These are phyloP conservation scores for Laguncularia racemosa DNA, from an alignment of 345 rosid genomes.

Conservation along the genomic window DNA sequence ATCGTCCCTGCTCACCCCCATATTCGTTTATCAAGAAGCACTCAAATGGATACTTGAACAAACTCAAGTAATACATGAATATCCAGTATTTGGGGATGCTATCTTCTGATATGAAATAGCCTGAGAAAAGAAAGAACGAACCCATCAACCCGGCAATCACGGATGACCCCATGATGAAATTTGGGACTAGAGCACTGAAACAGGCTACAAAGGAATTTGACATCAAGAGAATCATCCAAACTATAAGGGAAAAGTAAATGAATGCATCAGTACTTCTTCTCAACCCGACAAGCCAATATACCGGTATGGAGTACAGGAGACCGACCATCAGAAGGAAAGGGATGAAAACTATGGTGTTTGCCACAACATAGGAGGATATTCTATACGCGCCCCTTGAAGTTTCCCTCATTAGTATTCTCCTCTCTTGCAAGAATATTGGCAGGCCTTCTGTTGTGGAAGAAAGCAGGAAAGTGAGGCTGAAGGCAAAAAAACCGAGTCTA, in stretches of 20 bases:
- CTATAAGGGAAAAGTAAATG: slow-evolving; percentile 63
- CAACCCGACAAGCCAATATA: slow-evolving; percentile 83
- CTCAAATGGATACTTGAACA: slow-evolving; percentile 84
- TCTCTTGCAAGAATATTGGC: slow-evolving; percentile 78
- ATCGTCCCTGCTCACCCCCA: slow-evolving; percentile 42
- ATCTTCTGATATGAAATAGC: slow-evolving; percentile 65
- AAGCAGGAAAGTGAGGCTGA: slow-evolving; percentile 75
- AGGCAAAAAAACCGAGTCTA: slow-evolving; percentile 75
- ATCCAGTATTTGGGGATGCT: slow-evolving; percentile 73
- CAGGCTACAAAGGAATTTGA: slow-evolving; percentile 86
- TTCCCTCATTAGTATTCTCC: slow-evolving; percentile 70
- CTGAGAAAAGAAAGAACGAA: slow-evolving; percentile 88
- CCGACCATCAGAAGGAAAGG: slow-evolving; percentile 64
- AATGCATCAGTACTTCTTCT: slow-evolving; percentile 49
- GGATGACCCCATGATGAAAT: slow-evolving; percentile 92
- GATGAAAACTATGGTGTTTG: slow-evolving; percentile 61
- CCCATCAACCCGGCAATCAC: slow-evolving; percentile 85
- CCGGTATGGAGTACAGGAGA: slow-evolving; percentile 65
- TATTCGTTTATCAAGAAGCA: slow-evolving; percentile 72
- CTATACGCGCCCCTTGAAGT: slow-evolving; percentile 79
- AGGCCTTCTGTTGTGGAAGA: slow-evolving; percentile 89
- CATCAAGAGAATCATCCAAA: slow-evolving; percentile 72
- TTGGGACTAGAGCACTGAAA: slow-evolving; percentile 89
- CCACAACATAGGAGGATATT: slow-evolving; percentile 59
- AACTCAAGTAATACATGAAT: slow-evolving; percentile 78